phyloP scores from a whole-genome alignment of 805 yeast genomes.

The Yarrowia osloensis region DNA sequence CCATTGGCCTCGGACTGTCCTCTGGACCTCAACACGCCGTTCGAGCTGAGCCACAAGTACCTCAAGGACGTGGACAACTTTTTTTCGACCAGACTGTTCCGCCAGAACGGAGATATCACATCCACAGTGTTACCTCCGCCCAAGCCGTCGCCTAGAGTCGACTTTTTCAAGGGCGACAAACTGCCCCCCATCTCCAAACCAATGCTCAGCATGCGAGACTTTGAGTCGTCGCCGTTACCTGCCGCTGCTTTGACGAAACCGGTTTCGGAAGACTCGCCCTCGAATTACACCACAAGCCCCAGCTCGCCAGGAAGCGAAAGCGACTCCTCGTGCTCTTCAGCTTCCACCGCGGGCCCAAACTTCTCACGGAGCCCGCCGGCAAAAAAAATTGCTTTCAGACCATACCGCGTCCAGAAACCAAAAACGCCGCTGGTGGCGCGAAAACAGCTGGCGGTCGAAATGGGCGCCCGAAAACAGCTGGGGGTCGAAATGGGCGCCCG shows the following conservation, averaged over 20 bases:
- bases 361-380: neutral
- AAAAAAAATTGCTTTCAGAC: neutral
- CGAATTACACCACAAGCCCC: neutral
- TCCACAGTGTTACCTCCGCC: neutral
- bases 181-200: neutral
- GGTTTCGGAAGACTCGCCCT: neutral
- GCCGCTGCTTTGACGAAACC: too few relatives aligned
- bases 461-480: too few relatives aligned
- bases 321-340: neutral
- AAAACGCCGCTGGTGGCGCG: neutral
- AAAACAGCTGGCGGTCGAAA: too few relatives aligned
- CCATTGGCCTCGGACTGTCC: neutral
- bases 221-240: too few relatives aligned
- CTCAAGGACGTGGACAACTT: slow-evolving; percentile 8
- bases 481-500: too few relatives aligned
- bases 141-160: neutral
- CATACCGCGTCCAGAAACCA: neutral
- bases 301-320: neutral
- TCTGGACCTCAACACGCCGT: slow-evolving; percentile 17
- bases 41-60: neutral
- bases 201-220: neutral
- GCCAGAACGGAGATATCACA: neutral
- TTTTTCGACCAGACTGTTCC: neutral
- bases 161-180: neutral
- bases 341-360: neutral